Conservation (phyloP, 2,329 filamentous ascomycete species). For the Colletotrichum cuscutae region DNA sequence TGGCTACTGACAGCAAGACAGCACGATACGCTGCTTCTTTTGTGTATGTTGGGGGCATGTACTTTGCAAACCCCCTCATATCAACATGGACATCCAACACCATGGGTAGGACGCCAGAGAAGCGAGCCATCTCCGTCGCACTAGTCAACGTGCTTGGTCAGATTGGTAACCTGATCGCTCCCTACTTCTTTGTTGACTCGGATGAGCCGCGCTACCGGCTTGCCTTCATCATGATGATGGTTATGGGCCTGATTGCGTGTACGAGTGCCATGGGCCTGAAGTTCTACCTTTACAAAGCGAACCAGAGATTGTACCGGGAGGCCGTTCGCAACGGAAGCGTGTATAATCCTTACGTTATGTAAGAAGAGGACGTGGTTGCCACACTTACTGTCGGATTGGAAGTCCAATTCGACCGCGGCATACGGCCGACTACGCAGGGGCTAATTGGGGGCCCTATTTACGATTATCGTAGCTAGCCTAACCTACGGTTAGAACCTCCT, state of each 20-base stretch:
- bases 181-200: slow-evolving; percentile 40
- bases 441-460: no score
- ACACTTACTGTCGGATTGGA: no score
- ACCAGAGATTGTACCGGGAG: slow-evolving; percentile 35
- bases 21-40: slow-evolving; percentile 37
- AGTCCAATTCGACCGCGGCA: no score
- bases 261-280: slow-evolving; percentile 32
- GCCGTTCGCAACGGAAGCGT: slow-evolving; percentile 32
- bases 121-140: slow-evolving; percentile 39
- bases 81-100: slow-evolving; percentile 37
- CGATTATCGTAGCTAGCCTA: no score
- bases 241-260: slow-evolving; percentile 22
- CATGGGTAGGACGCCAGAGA: slow-evolving; percentile 40
- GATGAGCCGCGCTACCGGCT: slow-evolving; percentile 39
- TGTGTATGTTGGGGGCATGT: slow-evolving; percentile 37
- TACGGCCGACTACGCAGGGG: no score
- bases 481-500: no score
- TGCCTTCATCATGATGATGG: slow-evolving; percentile 40
- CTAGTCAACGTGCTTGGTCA: slow-evolving; percentile 32
- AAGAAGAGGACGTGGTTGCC: neutral
- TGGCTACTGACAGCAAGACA: slow-evolving; percentile 36
- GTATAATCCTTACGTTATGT: slow-evolving; percentile 37
- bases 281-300: slow-evolving; percentile 33
- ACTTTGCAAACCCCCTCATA: slow-evolving; percentile 35
- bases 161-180: slow-evolving; percentile 40